These are phyloP conservation scores for Pseudocercospora cruenta DNA, from an alignment of 2,329 filamentous ascomycete species.

Conservation along the genomic window DNA sequence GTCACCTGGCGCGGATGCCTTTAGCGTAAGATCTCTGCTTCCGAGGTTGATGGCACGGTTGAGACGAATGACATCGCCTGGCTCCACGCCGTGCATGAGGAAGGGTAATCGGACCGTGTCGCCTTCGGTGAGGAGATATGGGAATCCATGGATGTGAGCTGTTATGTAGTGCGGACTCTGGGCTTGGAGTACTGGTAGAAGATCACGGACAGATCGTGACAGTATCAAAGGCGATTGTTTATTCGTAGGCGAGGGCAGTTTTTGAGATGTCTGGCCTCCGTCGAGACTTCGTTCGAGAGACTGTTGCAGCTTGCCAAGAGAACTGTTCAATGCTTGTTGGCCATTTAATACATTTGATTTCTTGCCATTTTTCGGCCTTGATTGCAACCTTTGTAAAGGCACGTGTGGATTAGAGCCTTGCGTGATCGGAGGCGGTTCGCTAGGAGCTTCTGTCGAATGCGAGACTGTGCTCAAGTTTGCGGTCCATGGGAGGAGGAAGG, in stretches of 20 bases:
- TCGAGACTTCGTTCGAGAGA: not conserved
- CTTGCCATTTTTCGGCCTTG: not conserved
- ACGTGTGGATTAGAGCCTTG: not conserved
- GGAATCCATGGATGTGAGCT: constrained; percentile 75
- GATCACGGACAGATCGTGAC: constrained; percentile 60
- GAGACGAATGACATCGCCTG: constrained; percentile 84
- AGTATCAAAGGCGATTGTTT: constrained; percentile 44
- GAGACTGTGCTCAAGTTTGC: constrained; percentile 48
- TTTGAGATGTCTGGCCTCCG: not conserved
- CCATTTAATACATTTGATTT: not conserved
- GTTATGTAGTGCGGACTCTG: constrained; percentile 80
- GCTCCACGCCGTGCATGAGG: constrained; percentile 54
- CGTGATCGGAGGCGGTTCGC: constrained; percentile 3
- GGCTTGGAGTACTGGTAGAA: constrained; percentile 71
- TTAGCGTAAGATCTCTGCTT: constrained; percentile 86
- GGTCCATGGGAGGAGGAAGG: constrained; percentile 57
- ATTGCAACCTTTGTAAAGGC: not conserved
- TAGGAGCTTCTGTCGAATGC: constrained; percentile 19
- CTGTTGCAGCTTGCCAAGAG: not conserved
- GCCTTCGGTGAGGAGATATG: constrained; percentile 73
- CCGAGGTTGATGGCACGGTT: constrained; percentile 83
- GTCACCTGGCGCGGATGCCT: constrained; percentile 63
- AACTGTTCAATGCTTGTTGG: not conserved
- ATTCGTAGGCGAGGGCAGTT: not conserved
- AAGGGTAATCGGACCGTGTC: constrained; percentile 56